These are phyloP conservation scores for Zizania palustris DNA, from an alignment of 202 grass and related monocot genomes.

Conservation along the genomic window DNA sequence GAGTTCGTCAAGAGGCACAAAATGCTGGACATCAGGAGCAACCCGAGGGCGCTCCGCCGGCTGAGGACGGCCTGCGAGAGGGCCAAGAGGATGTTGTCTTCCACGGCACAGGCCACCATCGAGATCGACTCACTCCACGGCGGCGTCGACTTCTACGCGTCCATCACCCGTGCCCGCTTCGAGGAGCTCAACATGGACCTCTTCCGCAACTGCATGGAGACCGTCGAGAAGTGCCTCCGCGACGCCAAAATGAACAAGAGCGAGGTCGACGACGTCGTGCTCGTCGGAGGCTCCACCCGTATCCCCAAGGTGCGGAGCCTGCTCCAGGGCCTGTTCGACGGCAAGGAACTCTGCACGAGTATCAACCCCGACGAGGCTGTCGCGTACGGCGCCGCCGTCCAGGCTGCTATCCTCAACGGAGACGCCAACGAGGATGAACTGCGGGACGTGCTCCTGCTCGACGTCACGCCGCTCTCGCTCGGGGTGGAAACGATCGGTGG, in stretches of 20 bases:
- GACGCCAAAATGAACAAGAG: constrained; percentile 56
- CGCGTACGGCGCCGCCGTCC: constrained; percentile 49
- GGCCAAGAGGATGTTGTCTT: constrained; percentile 59
- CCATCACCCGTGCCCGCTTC: constrained; percentile 46
- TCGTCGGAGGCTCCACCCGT: constrained; percentile 61
- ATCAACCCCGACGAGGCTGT: constrained; percentile 66
- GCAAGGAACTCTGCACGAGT: constrained; percentile 52
- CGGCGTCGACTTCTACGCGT: constrained; percentile 54
- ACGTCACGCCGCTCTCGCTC: constrained; percentile 66
- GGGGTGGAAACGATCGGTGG: constrained; percentile 48
- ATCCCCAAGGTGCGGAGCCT: constrained; percentile 59
- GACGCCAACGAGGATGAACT: constrained; percentile 25
- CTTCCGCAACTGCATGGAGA: constrained; percentile 57
- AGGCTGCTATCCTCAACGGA: constrained; percentile 42
- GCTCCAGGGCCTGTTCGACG: constrained; percentile 46
- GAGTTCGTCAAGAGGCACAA: constrained; percentile 58
- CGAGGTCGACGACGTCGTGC: constrained; percentile 50
- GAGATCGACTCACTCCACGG: constrained; percentile 58
- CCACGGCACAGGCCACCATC: constrained; percentile 45
- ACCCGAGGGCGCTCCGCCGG: constrained; percentile 45
- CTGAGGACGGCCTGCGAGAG: constrained; percentile 57
- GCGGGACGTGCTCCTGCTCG: constrained; percentile 44
- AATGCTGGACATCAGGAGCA: constrained; percentile 44
- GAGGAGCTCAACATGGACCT: constrained; percentile 67
- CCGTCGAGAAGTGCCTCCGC: constrained; percentile 53